Base-by-base conservation (phyloP, 768 basidiomycete genomes). In the Serendipita sp. region DNA sequence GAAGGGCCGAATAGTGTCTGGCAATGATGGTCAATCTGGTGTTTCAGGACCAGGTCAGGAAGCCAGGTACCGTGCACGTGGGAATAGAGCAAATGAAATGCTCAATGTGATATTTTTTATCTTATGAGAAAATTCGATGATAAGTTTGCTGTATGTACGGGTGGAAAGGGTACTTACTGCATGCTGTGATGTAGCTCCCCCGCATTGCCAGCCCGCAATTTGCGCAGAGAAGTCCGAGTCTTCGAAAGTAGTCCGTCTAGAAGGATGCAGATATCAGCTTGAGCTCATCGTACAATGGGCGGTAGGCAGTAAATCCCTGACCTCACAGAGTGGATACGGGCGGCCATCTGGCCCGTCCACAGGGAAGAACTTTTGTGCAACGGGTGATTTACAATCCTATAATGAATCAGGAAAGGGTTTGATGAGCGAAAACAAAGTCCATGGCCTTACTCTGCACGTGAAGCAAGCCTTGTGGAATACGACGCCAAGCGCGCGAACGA, bases 11-110 rank as follows among this genome's bases (percentile, higher is more conserved):
- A 98, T 42, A 97, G 81, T 14, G 88, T 94, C 53, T 58, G 3
- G 7, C n/a, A 9, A 28, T 48, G 26, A 28, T 58, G 17, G 53
- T 26, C 28, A 28, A 48, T 20, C 45, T 28, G 45, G 45, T n/a
- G 45, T 48, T 48, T 48, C 45, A 48, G 45, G n/a, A 9, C 26
- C 45, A 20, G 45, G 45, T 48, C 20, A 20, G 45, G 38, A 38
- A 38, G 45, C 45, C 26, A 33, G 53, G 17, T 30, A 58, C 53
- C 30, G 53, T 26, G 30, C 53, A 58, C 53, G 95, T 81, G 75
- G 96, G 98, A 63, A 94, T 84, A 3, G 93, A 95, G 76, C 96
- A 99, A 53, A 94, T 96, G 72, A 99, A 99, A 72, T 98, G 96
- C 75, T 99, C 96, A 67, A 98, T 58, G 53, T 58, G 53, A n/a